phyloP scores from a whole-genome alignment of 106 monocot genomes.

The Hemerocallis citrina region DNA sequence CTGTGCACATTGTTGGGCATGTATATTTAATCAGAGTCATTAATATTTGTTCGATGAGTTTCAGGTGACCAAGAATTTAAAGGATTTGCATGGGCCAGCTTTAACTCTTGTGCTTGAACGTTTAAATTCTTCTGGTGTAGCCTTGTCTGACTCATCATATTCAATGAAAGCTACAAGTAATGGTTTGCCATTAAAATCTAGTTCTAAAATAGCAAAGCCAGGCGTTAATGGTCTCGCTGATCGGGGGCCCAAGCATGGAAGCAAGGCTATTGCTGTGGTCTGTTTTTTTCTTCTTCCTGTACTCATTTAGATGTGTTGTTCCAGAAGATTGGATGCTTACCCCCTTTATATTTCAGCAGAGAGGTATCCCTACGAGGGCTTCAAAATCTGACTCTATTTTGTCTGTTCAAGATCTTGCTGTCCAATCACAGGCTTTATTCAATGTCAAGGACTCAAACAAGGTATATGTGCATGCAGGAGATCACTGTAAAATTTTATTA shows the following conservation, averaged over 20 bases:
- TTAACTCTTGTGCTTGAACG: constrained; percentile 70
- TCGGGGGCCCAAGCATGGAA: constrained; percentile 51
- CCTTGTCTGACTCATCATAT: constrained; percentile 44
- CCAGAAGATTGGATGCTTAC: no score
- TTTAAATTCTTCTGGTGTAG: constrained; percentile 45
- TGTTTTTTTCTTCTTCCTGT: constrained; percentile 12
- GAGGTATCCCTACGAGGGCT: constrained; percentile 42
- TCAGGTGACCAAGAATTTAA: constrained; percentile 72
- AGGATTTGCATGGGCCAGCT: constrained; percentile 74
- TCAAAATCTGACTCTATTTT: constrained; percentile 54
- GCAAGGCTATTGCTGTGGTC: constrained; percentile 35
- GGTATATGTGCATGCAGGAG: constrained; percentile 21
- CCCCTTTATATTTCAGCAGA: constrained; percentile 22
- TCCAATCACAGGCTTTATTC: constrained; percentile 90
- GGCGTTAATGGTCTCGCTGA: constrained; percentile 31
- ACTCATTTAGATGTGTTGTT: no score
- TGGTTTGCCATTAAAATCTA: constrained; percentile 39
- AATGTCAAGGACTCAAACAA: constrained; percentile 94
- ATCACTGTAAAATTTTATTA: not conserved
- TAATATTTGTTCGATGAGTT: not conserved
- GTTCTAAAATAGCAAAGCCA: constrained; percentile 51
- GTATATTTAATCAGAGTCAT: not conserved
- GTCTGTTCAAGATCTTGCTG: constrained; percentile 75
- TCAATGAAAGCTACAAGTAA: constrained; percentile 21
- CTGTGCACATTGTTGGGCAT: not conserved